Conservation (phyloP, 192 early-diverging fungal species). For the Piromyces sp. region DNA sequence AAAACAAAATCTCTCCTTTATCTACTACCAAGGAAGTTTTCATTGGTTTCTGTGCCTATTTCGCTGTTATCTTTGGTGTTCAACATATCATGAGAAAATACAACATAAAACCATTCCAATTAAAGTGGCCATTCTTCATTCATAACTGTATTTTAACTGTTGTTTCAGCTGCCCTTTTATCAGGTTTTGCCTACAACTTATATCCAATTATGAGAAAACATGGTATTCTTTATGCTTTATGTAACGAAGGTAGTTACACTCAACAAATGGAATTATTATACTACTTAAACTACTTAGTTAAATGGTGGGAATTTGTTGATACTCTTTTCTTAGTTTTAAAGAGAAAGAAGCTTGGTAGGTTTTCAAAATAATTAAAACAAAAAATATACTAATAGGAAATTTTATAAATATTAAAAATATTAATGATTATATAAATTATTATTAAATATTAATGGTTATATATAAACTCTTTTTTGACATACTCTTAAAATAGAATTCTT, state of each 20-base stretch:
- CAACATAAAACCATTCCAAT: conserved; percentile 43
- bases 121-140: conserved; percentile 50
- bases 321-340: conserved; percentile 71
- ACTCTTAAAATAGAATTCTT: conserved; percentile 55
- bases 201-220: conserved; percentile 46
- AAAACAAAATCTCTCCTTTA: conserved; percentile 7
- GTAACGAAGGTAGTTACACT: conserved; percentile 49
- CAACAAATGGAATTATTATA: conserved; percentile 65
- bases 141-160: conserved; percentile 66
- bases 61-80: conserved; percentile 63
- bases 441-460: no score
- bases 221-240: conserved; percentile 55
- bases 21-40: conserved; percentile 27
- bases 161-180: conserved; percentile 46
- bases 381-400: no score
- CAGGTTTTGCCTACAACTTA: conserved; percentile 58
- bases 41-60: conserved; percentile 30
- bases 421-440: no score
- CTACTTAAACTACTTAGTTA: conserved; percentile 83
- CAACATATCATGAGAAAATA: conserved; percentile 40
- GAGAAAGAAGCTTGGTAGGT: conserved; percentile 52
- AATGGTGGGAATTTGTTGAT: conserved; percentile 77
- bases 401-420: no score
- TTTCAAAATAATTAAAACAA: background rate
- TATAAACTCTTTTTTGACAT: no score